Evolutionary conservation across 306 rosid species (phyloP), one percentile per base, ranked within the genome.

Genomic region (Acacia melanoxylon): DNA sequence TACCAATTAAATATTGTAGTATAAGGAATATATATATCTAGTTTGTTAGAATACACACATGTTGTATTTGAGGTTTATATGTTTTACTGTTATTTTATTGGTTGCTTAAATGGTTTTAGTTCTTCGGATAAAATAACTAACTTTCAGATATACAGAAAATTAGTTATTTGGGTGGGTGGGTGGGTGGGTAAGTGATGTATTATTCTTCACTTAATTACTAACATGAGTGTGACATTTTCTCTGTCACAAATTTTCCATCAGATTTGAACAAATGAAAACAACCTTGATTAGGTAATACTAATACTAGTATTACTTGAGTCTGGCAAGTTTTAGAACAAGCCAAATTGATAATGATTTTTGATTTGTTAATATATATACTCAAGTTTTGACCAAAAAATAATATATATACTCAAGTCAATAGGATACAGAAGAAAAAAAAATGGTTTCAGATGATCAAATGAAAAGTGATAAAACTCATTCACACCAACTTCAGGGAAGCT

Each of bases 211-310:
- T 88, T 81, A 42, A 41, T 41, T 69, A 86, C 86, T 81, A 52
- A 83, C 89, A 79, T 76, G 70, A 85, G 8, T 85, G 85, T 83
- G 85, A 88, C 88, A 80, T 82, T 31, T 85, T 87, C 78, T 84
- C 88, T 78, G 0, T 72, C 65, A 66, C 24, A 76, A 76, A 8
- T 8, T 85, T 66, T 83, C 84, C 83, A 83, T 86, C 44, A 25
- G 24, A 24, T 78, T 84, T 62, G 82, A 82, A 71, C 69, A 66
- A 72, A 74, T 74, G 75, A 71, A 51, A 80, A 81, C 82, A 51
- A 73, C n/a, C 71, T 62, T 82, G 78, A 59, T 76, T 83, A 86
- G 77, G 77, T 78, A 87, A 29, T 29, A 29, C 31, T 29, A 29
- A 35, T 3, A 8, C 49, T 12, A 5, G 40, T 8, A 15, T 6